phyloP scores from a whole-genome alignment of 352 stramenopile genomes.

The Globisporangium cystogenes region DNA sequence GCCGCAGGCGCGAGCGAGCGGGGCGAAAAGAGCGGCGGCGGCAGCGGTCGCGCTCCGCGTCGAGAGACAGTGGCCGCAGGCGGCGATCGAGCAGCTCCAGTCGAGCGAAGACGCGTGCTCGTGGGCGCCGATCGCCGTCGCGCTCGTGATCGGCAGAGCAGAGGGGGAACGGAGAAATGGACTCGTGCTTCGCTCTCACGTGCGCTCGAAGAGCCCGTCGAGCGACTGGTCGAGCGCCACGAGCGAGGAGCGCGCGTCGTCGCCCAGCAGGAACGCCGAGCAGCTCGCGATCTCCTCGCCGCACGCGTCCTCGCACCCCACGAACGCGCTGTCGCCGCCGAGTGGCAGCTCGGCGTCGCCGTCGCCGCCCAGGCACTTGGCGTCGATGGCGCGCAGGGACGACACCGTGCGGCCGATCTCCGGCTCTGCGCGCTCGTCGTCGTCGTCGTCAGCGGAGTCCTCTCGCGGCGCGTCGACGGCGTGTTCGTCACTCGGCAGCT shows the following conservation, averaged over 20 bases:
- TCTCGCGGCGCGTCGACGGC: background rate
- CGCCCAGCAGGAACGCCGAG: constrained; percentile 26
- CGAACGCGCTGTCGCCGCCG: constrained; percentile 20
- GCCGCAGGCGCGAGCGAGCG: background rate
- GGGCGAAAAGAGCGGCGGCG: background rate
- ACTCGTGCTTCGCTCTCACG: background rate
- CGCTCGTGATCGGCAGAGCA: background rate
- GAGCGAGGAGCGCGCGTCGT: constrained; percentile 20
- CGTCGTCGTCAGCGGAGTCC: background rate
- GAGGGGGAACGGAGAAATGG: background rate
- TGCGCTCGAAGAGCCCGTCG: constrained; percentile 10
- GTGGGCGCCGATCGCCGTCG: background rate
- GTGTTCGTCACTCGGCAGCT: background rate
- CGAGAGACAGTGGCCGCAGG: background rate
- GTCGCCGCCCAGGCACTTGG: background rate
- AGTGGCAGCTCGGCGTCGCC: constrained; percentile 17
- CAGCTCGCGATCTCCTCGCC: constrained; percentile 15
- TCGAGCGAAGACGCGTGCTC: too few relatives aligned
- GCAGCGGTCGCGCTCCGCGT: background rate
- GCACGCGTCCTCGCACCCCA: constrained; percentile 5
- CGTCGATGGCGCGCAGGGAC: constrained; percentile 1
- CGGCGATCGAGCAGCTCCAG: constrained; percentile 4
- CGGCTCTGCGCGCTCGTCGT: background rate
- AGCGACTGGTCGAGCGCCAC: constrained; percentile 19
- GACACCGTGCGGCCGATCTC: background rate